Evolutionary conservation across 306 rosid species (phyloP).

Genomic region (Prinsepia uniflora): DNA sequence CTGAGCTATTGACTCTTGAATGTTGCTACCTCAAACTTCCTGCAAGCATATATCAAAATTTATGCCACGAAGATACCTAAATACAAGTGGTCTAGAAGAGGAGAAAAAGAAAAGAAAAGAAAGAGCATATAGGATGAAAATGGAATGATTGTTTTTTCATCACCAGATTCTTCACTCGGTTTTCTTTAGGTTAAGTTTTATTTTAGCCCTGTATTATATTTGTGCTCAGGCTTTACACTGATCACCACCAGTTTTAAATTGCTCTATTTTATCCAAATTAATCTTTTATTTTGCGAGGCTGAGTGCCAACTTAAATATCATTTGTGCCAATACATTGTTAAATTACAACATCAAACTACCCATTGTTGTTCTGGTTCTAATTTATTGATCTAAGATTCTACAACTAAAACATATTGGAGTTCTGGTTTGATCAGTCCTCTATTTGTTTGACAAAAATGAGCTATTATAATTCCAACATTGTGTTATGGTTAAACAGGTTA

Average conservation of each 20-base stretch:
- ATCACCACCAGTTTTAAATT: not conserved
- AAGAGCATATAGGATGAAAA: not conserved
- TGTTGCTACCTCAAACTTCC: too few species aligned
- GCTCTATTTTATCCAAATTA: not conserved
- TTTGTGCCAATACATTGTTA: not conserved
- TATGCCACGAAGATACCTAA: not conserved
- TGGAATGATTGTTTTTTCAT: not conserved
- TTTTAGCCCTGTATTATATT: not conserved
- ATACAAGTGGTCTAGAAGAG: not conserved
- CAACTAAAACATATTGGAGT: not conserved
- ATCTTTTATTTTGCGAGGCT: not conserved
- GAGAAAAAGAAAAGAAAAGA: not conserved
- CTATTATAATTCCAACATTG: conserved; percentile 17
- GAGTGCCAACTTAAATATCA: not conserved
- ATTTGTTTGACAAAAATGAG: not conserved
- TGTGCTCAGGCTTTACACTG: not conserved
- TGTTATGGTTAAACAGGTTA: conserved; percentile 56
- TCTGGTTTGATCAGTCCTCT: not conserved
- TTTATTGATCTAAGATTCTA: not conserved
- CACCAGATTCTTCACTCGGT: not conserved
- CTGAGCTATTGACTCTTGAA: not conserved
- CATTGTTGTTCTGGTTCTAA: not conserved
- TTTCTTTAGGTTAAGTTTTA: not conserved
- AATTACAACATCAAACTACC: not conserved
- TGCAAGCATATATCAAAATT: not conserved